Conservation (phyloP, 2,329 filamentous ascomycete genomes). For the Elsinoe perseae region DNA sequence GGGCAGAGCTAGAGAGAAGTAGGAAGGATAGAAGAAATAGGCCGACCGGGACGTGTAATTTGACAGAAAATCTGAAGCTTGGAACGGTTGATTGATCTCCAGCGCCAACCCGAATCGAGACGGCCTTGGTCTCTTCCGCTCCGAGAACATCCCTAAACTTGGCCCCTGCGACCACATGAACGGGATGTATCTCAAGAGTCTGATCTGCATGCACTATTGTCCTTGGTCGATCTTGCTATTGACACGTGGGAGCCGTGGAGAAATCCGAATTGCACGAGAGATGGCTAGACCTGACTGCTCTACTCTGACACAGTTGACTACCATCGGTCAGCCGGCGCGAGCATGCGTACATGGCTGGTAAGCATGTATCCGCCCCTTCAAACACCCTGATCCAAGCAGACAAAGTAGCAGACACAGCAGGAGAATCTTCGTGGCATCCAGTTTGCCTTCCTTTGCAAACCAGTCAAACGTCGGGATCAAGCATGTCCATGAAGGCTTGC, state of each 20-base stretch:
- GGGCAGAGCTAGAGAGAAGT: neutral
- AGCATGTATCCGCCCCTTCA: too few species aligned
- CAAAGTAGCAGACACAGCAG: too few species aligned
- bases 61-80: neutral
- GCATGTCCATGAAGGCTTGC: neutral
- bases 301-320: neutral
- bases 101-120: neutral
- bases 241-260: neutral
- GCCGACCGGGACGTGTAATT: neutral
- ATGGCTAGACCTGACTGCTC: neutral
- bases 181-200: neutral
- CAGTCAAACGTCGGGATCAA: neutral
- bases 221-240: neutral
- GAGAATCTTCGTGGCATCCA: neutral
- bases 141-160: neutral
- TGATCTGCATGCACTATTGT: neutral
- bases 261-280: neutral
- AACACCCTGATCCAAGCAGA: too few species aligned
- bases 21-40: neutral
- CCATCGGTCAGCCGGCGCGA: too few species aligned
- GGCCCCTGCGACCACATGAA: neutral
- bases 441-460: too few species aligned
- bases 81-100: constrained; percentile 1
- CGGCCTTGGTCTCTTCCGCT: neutral
- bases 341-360: too few species aligned